Evolutionary conservation across 2,329 filamentous ascomycete species (phyloP).

Genomic region (Colletotrichum tropicicola): DNA sequence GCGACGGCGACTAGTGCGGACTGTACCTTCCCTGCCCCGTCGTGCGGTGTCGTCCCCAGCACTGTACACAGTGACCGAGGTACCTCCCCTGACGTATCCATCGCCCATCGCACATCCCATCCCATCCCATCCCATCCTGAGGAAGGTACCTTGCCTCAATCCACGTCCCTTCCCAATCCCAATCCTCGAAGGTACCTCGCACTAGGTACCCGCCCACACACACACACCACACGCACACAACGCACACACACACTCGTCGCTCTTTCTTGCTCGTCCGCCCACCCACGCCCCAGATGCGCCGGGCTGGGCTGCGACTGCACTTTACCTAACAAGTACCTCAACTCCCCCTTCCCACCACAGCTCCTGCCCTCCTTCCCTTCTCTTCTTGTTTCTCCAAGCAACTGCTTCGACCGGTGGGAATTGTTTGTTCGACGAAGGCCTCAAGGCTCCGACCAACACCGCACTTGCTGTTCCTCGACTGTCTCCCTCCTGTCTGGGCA

Average conservation of each 20-base stretch:
- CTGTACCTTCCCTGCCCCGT: not conserved
- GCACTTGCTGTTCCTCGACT: not conserved
- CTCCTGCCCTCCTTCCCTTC: not conserved
- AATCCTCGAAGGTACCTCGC: constrained; percentile 2
- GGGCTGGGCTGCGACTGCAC: constrained; percentile 23
- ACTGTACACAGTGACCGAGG: not conserved
- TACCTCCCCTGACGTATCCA: no score
- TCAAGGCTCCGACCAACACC: constrained; percentile 4
- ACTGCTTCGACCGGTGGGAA: constrained; percentile 30
- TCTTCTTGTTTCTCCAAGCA: constrained; percentile 25
- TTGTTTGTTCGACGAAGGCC: constrained; percentile 26
- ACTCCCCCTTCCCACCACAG: constrained; percentile 27
- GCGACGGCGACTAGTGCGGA: not conserved
- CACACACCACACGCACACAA: not conserved
- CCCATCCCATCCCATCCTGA: no score
- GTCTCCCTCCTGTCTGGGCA: not conserved
- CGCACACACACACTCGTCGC: constrained; percentile 6
- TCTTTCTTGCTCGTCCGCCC: constrained; percentile 4
- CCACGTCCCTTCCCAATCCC: not conserved
- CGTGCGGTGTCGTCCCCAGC: not conserved
- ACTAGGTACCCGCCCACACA: constrained; percentile 24
- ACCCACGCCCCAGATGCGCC: constrained; percentile 11
- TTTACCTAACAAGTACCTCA: constrained; percentile 31
- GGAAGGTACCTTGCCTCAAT: no score
- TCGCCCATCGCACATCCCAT: no score